Percentiles rank a stretch among this genome's conserved stretches.
Conservation (phyloP, 208 protist genomes). For the Polymyxa betae region DNA sequence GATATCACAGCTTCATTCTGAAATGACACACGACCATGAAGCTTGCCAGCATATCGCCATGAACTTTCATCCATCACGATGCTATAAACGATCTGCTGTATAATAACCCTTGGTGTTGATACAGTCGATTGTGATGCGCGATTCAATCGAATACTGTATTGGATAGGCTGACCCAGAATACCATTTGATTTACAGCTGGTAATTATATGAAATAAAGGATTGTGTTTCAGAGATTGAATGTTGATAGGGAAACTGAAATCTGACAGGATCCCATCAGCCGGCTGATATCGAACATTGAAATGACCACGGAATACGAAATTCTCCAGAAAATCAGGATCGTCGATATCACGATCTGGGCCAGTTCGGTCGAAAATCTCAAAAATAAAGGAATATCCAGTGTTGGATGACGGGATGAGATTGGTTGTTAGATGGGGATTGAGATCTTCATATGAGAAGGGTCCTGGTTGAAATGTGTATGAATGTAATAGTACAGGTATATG, state of each 20-base stretch:
- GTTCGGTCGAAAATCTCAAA: not conserved
- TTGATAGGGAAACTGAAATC: not conserved
- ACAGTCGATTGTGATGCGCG: not conserved
- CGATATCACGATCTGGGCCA: not conserved
- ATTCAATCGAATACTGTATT: not conserved
- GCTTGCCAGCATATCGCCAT: not conserved
- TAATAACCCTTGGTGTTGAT: not conserved
- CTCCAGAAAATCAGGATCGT: not conserved
- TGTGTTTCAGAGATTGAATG: not conserved
- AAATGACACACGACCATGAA: not conserved
- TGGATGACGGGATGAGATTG: not conserved
- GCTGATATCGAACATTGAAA: not conserved
- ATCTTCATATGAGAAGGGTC: not conserved
- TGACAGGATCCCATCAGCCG: not conserved
- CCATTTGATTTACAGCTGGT: not conserved
- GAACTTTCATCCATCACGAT: not conserved
- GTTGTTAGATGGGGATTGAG: not conserved
- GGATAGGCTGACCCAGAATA: not conserved
- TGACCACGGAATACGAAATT: not conserved
- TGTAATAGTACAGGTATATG: not conserved
- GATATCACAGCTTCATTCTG: not conserved
- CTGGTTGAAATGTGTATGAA: not conserved
- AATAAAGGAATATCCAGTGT: not conserved
- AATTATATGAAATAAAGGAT: not conserved
- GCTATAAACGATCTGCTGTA: not conserved